phyloP scores from a whole-genome alignment of 2,329 filamentous ascomycete species.

The Fusarium sp. region DNA sequence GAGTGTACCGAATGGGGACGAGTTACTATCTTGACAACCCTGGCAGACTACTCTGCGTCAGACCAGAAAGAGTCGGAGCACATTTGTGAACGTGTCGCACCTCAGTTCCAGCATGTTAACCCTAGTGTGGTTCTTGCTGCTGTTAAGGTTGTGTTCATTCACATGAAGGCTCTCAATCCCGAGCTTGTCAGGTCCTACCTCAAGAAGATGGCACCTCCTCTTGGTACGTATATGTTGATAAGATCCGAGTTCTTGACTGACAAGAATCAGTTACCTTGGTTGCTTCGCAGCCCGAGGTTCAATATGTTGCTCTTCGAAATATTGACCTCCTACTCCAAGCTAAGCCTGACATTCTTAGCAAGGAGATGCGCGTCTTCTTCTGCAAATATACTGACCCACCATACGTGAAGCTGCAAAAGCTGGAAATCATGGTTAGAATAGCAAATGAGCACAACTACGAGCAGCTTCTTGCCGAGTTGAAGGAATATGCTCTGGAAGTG shows the following conservation, averaged over 20 bases:
- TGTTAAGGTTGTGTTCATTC: slow-evolving; percentile 96
- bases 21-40: slow-evolving; percentile 89
- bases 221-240: slow-evolving; percentile 70
- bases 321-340: slow-evolving; percentile 96
- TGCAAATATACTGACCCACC: slow-evolving; percentile 99
- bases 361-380: slow-evolving; percentile 98
- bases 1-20: slow-evolving; percentile 99
- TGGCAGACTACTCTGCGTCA: slow-evolving; percentile 87
- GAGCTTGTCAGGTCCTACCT: slow-evolving; percentile 87
- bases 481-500: slow-evolving; percentile 97
- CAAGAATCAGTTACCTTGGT: slow-evolving; percentile 82
- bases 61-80: slow-evolving; percentile 97
- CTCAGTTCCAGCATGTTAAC: slow-evolving; percentile 98
- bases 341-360: slow-evolving; percentile 95
- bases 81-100: slow-evolving; percentile 94
- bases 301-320: slow-evolving; percentile 96
- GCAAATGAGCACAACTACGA: slow-evolving; percentile 97
- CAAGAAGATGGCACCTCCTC: slow-evolving; percentile 97
- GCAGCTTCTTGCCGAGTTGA: slow-evolving; percentile 91
- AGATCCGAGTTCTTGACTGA: not conserved
- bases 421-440: slow-evolving; percentile 99
- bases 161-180: slow-evolving; percentile 86
- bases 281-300: slow-evolving; percentile 94
- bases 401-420: slow-evolving; percentile 96
- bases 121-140: slow-evolving; percentile 97